A percentile compares a stretch with the other conserved stretches of the same genome.
Conservation (phyloP, 805 yeast genomes). For the Clavispora asparagi region DNA sequence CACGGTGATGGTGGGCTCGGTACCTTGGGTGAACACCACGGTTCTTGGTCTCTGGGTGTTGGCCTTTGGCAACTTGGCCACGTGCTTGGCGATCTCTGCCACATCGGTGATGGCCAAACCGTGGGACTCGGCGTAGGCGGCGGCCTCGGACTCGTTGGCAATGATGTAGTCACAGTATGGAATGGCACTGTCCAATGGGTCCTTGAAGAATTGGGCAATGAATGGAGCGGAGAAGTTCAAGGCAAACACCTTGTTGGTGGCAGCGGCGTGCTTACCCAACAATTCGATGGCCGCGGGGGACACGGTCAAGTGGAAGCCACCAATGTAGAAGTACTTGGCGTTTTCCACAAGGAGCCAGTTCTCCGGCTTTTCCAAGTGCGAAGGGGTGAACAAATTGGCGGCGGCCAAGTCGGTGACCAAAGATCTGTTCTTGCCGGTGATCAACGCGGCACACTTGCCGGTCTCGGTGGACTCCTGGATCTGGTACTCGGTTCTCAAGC, state of each 20-base stretch:
- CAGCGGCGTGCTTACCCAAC: slow-evolving; percentile 90
- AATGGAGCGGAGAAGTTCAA: slow-evolving; percentile 96
- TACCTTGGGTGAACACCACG: slow-evolving; percentile 93
- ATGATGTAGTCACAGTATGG: slow-evolving; percentile 89
- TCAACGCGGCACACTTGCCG: slow-evolving; percentile 97
- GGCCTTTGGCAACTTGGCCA: slow-evolving; percentile 74
- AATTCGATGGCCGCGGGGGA: slow-evolving; percentile 90
- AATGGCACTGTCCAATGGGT: slow-evolving; percentile 68
- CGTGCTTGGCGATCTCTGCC: slow-evolving; percentile 70
- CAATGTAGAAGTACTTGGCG: slow-evolving; percentile 84
- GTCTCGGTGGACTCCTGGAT: slow-evolving; percentile 74
- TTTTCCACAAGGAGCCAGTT: slow-evolving; percentile 83
- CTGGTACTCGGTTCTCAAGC: slow-evolving; percentile 82
- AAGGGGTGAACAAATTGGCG: slow-evolving; percentile 92
- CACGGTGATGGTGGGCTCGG: slow-evolving; percentile 83
- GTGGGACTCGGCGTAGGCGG: slow-evolving; percentile 85
- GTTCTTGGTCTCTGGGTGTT: slow-evolving; percentile 69
- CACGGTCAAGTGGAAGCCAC: slow-evolving; percentile 99
- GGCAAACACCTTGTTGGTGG: slow-evolving; percentile 66
- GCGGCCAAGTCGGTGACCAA: slow-evolving; percentile 95
- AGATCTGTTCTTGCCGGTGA: slow-evolving; percentile 84
- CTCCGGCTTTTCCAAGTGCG: slow-evolving; percentile 81
- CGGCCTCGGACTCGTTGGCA: slow-evolving; percentile 97
- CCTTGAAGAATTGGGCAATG: slow-evolving; percentile 93
- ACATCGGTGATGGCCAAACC: slow-evolving; percentile 57